Conservation (phyloP, 2,329 filamentous ascomycete species). For the Eutypa lata region DNA sequence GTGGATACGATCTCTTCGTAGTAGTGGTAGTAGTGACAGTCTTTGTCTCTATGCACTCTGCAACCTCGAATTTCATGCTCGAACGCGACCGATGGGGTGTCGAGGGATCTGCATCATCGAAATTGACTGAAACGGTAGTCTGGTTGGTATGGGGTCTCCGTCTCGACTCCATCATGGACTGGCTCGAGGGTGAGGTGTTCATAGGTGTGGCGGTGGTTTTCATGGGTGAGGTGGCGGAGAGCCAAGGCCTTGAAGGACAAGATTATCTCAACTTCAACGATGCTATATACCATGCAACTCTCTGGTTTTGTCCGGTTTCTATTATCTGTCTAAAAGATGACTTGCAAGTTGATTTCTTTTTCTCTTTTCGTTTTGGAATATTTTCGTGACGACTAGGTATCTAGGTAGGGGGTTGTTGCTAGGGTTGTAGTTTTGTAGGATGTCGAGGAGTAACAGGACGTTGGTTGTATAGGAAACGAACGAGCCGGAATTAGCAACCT, state of each 20-base stretch:
- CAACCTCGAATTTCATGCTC: conserved; percentile 53
- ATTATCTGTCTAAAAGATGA: background rate
- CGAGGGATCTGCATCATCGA: conserved; percentile 37
- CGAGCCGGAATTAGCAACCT: too few relatives aligned
- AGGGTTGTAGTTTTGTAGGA: too few relatives aligned
- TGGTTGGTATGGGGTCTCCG: conserved; percentile 35
- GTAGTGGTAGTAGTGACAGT: conserved; percentile 89
- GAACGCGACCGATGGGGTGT: conserved; percentile 30
- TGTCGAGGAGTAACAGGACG: background rate
- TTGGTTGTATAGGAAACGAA: too few relatives aligned
- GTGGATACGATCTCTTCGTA: conserved; percentile 79
- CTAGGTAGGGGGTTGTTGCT: too few relatives aligned
- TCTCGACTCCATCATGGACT: conserved; percentile 15
- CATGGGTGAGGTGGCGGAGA: too few relatives aligned
- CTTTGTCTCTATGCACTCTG: conserved; percentile 65
- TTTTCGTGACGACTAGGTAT: too few relatives aligned
- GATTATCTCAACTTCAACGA: background rate
- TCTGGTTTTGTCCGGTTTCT: background rate
- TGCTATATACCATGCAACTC: background rate
- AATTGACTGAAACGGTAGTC: conserved; percentile 45
- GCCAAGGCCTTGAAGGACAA: background rate
- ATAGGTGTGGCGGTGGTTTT: background rate
- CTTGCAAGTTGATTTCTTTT: too few relatives aligned
- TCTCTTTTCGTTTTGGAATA: too few relatives aligned
- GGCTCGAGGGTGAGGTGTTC: conserved; percentile 6